A percentile compares a stretch with the other conserved stretches of the same genome.
Conservation (phyloP, 768 basidiomycete species). For the Trametes sanguinea region DNA sequence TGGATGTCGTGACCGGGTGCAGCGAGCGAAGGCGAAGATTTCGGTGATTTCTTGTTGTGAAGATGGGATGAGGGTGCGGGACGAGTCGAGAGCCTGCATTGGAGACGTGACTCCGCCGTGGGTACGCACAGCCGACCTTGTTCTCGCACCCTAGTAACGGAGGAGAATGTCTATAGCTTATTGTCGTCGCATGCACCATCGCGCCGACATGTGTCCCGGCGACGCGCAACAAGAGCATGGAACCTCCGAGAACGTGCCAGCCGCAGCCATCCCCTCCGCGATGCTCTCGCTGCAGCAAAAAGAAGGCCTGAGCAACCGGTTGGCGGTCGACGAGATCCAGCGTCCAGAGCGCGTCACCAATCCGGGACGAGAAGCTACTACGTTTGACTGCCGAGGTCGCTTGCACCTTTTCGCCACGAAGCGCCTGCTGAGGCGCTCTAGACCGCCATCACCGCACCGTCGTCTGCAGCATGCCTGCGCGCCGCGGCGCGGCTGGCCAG, state of each 20-base stretch:
- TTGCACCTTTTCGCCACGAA: neutral
- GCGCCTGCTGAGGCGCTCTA: neutral
- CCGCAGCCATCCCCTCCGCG: neutral
- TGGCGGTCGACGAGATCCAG: no score
- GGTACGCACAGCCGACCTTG: neutral
- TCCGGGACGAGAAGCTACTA: no score
- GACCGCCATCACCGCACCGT: neutral
- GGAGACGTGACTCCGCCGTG: no score
- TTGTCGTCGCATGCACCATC: neutral
- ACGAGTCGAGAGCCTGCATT: no score
- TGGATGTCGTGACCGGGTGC: neutral
- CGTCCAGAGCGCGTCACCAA: no score
- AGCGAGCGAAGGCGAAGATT: neutral
- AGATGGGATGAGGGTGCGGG: no score
- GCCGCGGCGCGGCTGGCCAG: neutral
- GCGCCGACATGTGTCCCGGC: neutral
- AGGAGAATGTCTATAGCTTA: neutral
- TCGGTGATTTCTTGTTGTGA: no score
- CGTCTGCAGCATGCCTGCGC: neutral
- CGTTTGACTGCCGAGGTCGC: neutral
- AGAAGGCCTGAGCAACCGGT: neutral
- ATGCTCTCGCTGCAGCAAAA: neutral
- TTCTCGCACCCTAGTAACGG: slow-evolving; percentile 2
- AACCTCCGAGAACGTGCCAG: slow-evolving; percentile 5
- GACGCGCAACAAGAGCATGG: neutral